A percentile compares a stretch with the other conserved stretches of the same genome.
These are phyloP conservation scores for Tolypocladium nubicola DNA, from an alignment of 2,329 filamentous ascomycete genomes.

Conservation along the genomic window DNA sequence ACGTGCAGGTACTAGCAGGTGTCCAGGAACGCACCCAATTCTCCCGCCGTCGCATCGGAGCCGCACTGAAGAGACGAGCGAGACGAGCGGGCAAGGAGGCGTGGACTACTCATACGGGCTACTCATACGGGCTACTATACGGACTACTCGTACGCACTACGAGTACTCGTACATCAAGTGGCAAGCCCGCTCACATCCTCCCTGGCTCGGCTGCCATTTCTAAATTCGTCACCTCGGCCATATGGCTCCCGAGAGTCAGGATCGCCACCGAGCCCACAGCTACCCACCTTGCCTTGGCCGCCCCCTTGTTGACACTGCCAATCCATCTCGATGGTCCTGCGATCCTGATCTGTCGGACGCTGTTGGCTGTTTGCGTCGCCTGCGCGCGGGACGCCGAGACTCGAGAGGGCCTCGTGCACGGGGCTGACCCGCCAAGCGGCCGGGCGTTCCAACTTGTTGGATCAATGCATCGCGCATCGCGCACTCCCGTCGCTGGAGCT, in stretches of 20 bases:
- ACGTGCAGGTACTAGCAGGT: neutral
- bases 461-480: neutral
- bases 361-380: neutral
- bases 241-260: neutral
- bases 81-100: neutral
- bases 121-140: too few species aligned
- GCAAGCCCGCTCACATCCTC: neutral
- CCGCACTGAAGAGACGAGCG: neutral
- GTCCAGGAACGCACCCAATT: neutral
- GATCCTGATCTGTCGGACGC: neutral
- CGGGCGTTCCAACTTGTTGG: neutral
- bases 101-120: too few species aligned
- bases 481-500: neutral
- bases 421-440: neutral
- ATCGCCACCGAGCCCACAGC: neutral
- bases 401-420: neutral
- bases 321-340: neutral
- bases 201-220: neutral
- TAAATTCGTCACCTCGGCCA: neutral
- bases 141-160: too few species aligned
- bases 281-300: neutral
- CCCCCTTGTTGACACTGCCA: neutral
- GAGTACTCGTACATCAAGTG: neutral
- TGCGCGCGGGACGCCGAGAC: neutral
- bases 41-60: neutral